Conservation (phyloP, 2,329 filamentous ascomycete genomes). For the Remersonia thermophila region DNA sequence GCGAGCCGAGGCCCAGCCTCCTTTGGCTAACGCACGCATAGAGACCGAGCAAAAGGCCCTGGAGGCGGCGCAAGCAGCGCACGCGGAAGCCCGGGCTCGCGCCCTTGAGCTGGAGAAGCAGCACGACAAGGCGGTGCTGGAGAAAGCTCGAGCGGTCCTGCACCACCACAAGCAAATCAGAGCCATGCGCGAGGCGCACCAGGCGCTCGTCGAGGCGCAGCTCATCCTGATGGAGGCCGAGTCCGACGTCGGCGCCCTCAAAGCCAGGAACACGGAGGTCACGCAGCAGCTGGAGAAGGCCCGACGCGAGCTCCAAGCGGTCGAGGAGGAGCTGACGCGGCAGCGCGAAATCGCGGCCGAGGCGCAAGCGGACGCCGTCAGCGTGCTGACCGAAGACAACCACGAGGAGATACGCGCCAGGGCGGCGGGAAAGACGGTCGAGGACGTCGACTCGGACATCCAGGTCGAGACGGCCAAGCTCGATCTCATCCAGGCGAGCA, state of each 20-base stretch:
- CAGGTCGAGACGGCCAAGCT: constrained; percentile 62
- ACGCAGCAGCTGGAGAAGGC: constrained; percentile 37
- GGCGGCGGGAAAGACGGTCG: constrained; percentile 38
- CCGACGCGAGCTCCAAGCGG: constrained; percentile 26
- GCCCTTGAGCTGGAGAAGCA: constrained; percentile 26
- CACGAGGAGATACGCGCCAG: constrained; percentile 32
- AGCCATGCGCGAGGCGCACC: constrained; percentile 48
- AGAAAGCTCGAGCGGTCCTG: constrained; percentile 43
- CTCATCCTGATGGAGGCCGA: constrained; percentile 64
- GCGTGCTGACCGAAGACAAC: constrained; percentile 28
- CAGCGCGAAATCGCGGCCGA: constrained; percentile 25
- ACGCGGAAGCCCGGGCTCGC: constrained; percentile 14
- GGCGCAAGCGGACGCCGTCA: constrained; percentile 27
- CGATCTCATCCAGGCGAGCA: constrained; percentile 67
- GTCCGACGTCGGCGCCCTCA: constrained; percentile 67
- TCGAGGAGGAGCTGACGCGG: constrained; percentile 28
- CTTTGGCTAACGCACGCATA: neutral
- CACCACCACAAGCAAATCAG: constrained; percentile 46
- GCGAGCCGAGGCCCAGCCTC: neutral
- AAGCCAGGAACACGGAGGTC: constrained; percentile 50
- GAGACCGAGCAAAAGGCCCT: constrained; percentile 25
- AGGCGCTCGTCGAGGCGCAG: constrained; percentile 55
- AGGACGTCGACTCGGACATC: constrained; percentile 62
- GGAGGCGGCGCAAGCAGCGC: constrained; percentile 21
- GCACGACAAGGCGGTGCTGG: constrained; percentile 40